Base-by-base conservation (phyloP, 2,329 filamentous ascomycete species). In the Shiraia bambusicola region DNA sequence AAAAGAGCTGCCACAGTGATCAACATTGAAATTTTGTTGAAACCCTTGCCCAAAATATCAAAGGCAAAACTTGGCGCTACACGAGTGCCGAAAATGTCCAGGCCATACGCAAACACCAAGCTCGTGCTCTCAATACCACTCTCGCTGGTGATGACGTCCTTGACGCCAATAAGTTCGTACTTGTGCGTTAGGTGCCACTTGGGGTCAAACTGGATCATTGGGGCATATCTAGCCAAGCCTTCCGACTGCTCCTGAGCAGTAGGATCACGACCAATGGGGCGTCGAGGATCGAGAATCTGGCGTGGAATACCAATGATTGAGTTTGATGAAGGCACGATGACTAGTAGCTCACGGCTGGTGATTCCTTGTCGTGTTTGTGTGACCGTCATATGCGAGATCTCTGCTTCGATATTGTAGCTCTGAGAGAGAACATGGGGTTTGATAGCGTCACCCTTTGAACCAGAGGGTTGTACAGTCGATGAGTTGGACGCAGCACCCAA, bases 281-380 rank as follows among this genome's bases (percentile, higher is more conserved):
- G 85, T 13, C 92, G 84, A 6, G 93, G 88, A 63, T 97, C 91
- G 17, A 97, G 79, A 28, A 91, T 67, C 19, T 80, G 76, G 30
- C 88, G 86, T 4, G 91, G 87, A 38, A 98, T 84, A 14, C 85
- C 87, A 34, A 92, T 75, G 40, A 98, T 82, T 27, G 86, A 79
- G 61, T 87, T 84, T 1, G 83, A 79, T 24, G 83, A 78, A 0
- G 89, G 82, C 2, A 95, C 76, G 28, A 87, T 87, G 32, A 86
- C 89, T 10, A 98, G 77, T 2, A 98, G 75, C 54, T 92, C 84
- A 12, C 89, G 84, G 29, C 83, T 86, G 1, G 88, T 87, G 61
- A 98, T 95, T 22, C 93, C 93, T 72, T 98, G 93, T 19, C 86
- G 80, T 0, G 93, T 98, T 63, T 91, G 84, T 0, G 91, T 93